These are phyloP conservation scores for Phytophthora uliginosa DNA, from an alignment of 352 stramenopile genomes.

Conservation along the genomic window DNA sequence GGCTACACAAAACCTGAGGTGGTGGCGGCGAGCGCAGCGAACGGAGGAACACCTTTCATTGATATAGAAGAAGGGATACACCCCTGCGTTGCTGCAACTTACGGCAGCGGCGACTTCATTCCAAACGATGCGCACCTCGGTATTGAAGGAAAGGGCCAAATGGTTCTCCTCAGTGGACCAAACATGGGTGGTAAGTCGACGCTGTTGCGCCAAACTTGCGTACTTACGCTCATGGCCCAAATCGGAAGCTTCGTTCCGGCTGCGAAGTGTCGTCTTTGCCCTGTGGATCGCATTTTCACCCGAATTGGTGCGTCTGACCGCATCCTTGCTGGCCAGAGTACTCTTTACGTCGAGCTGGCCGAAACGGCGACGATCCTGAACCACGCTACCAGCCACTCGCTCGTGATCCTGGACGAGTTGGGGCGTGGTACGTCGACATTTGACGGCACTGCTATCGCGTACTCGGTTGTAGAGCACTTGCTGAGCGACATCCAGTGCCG, in stretches of 20 bases:
- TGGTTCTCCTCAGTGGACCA: slow-evolving; percentile 97
- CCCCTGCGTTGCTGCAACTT: slow-evolving; percentile 93
- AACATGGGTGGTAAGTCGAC: slow-evolving; percentile 99
- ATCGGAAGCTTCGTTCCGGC: slow-evolving; percentile 99
- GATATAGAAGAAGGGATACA: slow-evolving; percentile 96
- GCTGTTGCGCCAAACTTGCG: slow-evolving; percentile 98
- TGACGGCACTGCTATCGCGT: slow-evolving; percentile 98
- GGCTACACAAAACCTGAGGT: slow-evolving; percentile 94
- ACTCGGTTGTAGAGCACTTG: slow-evolving; percentile 97
- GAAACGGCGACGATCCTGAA: slow-evolving; percentile 99
- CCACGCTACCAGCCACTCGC: slow-evolving; percentile 94
- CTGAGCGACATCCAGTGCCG: slow-evolving; percentile 90
- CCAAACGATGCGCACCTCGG: slow-evolving; percentile 97
- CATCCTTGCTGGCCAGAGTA: slow-evolving; percentile 99
- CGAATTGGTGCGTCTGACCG: slow-evolving; percentile 98
- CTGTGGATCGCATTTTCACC: slow-evolving; percentile 99
- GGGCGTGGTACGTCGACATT: slow-evolving; percentile 99
- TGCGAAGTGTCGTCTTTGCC: slow-evolving; percentile 94
- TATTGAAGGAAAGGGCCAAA: slow-evolving; percentile 60
- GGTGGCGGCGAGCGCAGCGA: slow-evolving; percentile 67
- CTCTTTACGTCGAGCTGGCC: slow-evolving; percentile 99
- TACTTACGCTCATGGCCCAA: slow-evolving; percentile 98
- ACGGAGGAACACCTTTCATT: slow-evolving; percentile 75
- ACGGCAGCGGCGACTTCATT: slow-evolving; percentile 94
- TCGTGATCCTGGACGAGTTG: slow-evolving; percentile 99